Evolutionary conservation across 2,329 filamentous ascomycete genomes (phyloP).

Genomic region (Ophiostoma sp.): DNA sequence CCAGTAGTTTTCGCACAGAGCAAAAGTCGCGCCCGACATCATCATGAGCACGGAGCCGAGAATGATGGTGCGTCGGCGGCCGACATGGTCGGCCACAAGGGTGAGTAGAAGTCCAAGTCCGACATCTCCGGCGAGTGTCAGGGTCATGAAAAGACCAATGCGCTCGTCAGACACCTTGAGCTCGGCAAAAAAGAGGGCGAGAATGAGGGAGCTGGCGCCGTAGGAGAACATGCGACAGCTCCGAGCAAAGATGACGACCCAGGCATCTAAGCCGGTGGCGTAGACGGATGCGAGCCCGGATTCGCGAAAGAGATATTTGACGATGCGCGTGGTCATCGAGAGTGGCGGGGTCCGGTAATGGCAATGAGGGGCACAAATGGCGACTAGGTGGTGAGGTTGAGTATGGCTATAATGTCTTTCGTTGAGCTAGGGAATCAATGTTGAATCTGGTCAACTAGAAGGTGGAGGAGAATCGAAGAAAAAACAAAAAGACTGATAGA

Average conservation of each 20-base stretch:
- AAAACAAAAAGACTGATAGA: not conserved
- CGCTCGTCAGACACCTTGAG: constrained; percentile 51
- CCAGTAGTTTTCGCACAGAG: constrained; percentile 53
- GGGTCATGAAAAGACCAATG: constrained; percentile 62
- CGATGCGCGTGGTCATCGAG: constrained; percentile 22
- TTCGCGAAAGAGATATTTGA: constrained; percentile 37
- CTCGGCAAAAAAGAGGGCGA: constrained; percentile 56
- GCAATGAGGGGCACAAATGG: not conserved
- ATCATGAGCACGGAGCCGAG: constrained; percentile 53
- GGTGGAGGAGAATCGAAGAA: not conserved
- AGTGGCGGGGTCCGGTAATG: not conserved
- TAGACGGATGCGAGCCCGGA: constrained; percentile 47
- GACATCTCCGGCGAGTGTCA: constrained; percentile 58
- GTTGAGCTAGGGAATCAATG: not conserved
- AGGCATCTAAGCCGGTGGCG: constrained; percentile 45
- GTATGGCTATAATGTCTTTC: not conserved
- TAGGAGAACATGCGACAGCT: constrained; percentile 58
- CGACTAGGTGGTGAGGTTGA: not conserved
- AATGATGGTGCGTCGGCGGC: constrained; percentile 50
- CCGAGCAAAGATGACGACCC: constrained; percentile 49
- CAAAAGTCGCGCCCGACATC: constrained; percentile 51
- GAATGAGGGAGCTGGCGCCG: constrained; percentile 54
- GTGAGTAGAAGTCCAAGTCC: constrained; percentile 53
- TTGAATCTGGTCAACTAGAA: not conserved
- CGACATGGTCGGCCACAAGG: constrained; percentile 54